These are phyloP conservation scores for Claviceps spartinae DNA, from an alignment of 2,329 filamentous ascomycete genomes.

Conservation along the genomic window DNA sequence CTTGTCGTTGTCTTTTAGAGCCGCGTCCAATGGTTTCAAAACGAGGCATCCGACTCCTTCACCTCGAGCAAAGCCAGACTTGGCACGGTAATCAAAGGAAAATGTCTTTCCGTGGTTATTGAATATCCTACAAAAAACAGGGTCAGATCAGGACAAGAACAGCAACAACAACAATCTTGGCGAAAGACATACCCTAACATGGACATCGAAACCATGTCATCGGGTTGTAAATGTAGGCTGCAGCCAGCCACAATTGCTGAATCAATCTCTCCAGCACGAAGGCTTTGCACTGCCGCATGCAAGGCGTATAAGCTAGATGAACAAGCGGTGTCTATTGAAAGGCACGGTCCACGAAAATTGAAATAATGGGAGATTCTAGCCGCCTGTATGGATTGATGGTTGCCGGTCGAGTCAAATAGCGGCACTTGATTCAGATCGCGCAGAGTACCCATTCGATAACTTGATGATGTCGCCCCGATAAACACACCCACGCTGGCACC, in stretches of 20 bases:
- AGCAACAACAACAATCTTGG: no score
- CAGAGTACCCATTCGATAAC: slow-evolving; percentile 29
- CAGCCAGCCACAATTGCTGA: slow-evolving; percentile 34
- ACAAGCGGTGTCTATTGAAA: slow-evolving; percentile 39
- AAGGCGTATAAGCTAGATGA: slow-evolving; percentile 36
- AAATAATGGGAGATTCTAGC: slow-evolving; percentile 43
- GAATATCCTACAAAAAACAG: slow-evolving; percentile 16
- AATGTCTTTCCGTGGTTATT: slow-evolving; percentile 37
- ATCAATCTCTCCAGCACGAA: slow-evolving; percentile 31
- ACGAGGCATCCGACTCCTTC: slow-evolving; percentile 43
- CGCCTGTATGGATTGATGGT: slow-evolving; percentile 37
- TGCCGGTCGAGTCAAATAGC: slow-evolving; percentile 38
- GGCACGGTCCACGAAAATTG: slow-evolving; percentile 38
- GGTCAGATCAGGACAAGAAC: not conserved
- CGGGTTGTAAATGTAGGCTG: slow-evolving; percentile 33
- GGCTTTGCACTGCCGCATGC: slow-evolving; percentile 35
- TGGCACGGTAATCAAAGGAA: slow-evolving; percentile 20
- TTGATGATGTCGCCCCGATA: slow-evolving; percentile 19
- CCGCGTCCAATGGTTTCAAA: slow-evolving; percentile 43
- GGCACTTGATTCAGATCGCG: slow-evolving; percentile 32
- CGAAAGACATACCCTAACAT: slow-evolving; percentile 13
- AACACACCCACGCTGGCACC: slow-evolving; percentile 37
- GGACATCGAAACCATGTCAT: slow-evolving; percentile 21
- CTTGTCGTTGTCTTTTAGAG: slow-evolving; percentile 39
- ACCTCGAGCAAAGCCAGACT: slow-evolving; percentile 43